Base-by-base conservation (phyloP, 805 yeast genomes). In the Grigorovia humatica region DNA sequence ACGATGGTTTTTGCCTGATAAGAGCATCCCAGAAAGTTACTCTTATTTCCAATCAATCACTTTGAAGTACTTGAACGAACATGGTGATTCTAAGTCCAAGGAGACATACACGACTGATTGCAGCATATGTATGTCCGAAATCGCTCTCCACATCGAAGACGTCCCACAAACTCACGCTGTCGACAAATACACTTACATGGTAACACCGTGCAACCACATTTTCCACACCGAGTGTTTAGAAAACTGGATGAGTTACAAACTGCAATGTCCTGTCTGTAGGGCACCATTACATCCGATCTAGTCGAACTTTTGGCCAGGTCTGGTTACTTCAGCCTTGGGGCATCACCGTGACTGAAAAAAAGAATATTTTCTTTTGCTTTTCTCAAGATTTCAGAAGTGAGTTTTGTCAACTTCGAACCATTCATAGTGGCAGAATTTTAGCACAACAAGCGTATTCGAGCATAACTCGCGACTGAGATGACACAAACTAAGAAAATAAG, bases 231-330 rank as follows among this genome's bases (percentile, higher is more conserved):
- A 78, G n/a, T 90, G 98, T 69, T 71, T 91, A 56, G 95, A 87
- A 63, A 80, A 78, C 55, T 91, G 97, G 97, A 88, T 91, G 96
- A 79, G 82, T 65, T 85, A 88, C 64, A 87, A 89, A 60, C 69
- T 91, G 48, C 96, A 89, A 62, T 91, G 98, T 69, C 98, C 98
- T 0, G 90, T 89, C 7, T 91, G 98, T 68, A 77, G 97, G 61
- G 79, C 80, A 51, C 78, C 88, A 20, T 70, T 91, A 43, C 97
- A 97, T 1, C 96, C 96, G 1, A 70, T 85, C 50, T 88, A 17
- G 41, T 13, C 8, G 42, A 23, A 23, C 27, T 23, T 23, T 6
- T 23, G 27, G 27, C 6, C 27, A 23, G 6, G 27, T 6, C 27
- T 23, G 27, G 27, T 6, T 23, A 6, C 27, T 23, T 23, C 27